Evolutionary conservation across 495 filamentous ascomycete species (phyloP).

Genomic region (Emericellopsis terricola): DNA sequence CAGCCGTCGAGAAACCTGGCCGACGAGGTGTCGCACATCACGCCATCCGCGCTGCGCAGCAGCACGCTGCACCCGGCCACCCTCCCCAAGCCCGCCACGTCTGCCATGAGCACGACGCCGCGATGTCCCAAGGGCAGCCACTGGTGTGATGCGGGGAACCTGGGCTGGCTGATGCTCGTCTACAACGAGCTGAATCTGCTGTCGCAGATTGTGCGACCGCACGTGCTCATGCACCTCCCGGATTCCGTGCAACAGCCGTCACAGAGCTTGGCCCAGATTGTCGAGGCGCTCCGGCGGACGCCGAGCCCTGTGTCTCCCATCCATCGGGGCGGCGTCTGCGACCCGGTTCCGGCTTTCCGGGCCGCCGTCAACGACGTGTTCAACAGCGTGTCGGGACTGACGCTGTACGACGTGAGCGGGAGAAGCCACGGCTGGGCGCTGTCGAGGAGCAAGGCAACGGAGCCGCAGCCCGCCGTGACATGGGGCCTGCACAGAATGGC

Average conservation of each 20-base stretch:
- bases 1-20: slow-evolving; percentile 1
- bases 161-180: slow-evolving; percentile 23
- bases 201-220: slow-evolving; percentile 5
- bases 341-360: slow-evolving; percentile 19
- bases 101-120: slow-evolving; percentile 5
- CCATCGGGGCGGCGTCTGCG: slow-evolving; percentile 15
- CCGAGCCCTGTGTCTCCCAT: slow-evolving; percentile 15
- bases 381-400: slow-evolving; percentile 18
- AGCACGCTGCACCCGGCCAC: slow-evolving; percentile 1
- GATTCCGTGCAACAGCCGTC: slow-evolving; percentile 1
- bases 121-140: slow-evolving; percentile 18
- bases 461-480: slow-evolving; percentile 6
- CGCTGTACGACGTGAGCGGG: slow-evolving; percentile 14
- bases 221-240: slow-evolving; percentile 1
- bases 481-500: slow-evolving; percentile 2
- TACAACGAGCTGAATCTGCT: slow-evolving; percentile 18
- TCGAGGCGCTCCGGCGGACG: slow-evolving; percentile 13
- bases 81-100: slow-evolving; percentile 2
- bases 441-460: slow-evolving; percentile 7
- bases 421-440: slow-evolving; percentile 14
- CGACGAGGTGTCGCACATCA: neutral
- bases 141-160: slow-evolving; percentile 21
- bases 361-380: slow-evolving; percentile 19
- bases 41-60: slow-evolving; percentile 1
- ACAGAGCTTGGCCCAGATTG: slow-evolving; percentile 13